phyloP scores from a whole-genome alignment of 106 monocot genomes.

The Alisma plantagoaquatica region DNA sequence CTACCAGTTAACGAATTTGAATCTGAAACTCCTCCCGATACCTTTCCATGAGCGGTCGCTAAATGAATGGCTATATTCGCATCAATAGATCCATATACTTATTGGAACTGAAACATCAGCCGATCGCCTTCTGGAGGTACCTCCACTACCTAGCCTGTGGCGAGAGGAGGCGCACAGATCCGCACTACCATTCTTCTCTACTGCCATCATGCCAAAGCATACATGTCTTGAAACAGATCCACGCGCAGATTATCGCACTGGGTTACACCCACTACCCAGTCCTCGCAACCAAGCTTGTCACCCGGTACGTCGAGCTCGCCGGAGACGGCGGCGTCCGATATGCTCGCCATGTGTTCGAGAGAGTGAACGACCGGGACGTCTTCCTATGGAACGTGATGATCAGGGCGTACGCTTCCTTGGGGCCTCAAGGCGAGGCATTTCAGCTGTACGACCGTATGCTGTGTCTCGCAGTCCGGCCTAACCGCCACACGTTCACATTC shows the following conservation, averaged over 20 bases:
- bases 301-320: constrained; percentile 13
- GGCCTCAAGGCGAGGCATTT: constrained; percentile 12
- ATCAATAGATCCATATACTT: no score
- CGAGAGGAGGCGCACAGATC: no score
- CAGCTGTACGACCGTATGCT: constrained; percentile 13
- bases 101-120: no score
- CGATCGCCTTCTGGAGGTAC: no score
- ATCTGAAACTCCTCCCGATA: no score
- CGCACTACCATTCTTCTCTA: constrained; percentile 10
- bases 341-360: constrained; percentile 37
- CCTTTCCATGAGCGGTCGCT: no score
- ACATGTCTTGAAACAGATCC: constrained; percentile 20
- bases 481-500: constrained; percentile 46
- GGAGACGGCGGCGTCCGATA: neutral
- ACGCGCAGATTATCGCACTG: constrained; percentile 21
- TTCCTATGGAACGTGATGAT: constrained; percentile 46
- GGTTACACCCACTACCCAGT: constrained; percentile 20
- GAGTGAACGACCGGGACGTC: constrained; percentile 17
- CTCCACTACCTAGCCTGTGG: no score
- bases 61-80: no score
- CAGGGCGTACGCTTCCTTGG: constrained; percentile 14
- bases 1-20: no score
- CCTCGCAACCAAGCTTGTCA: constrained; percentile 34
- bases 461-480: constrained; percentile 3
- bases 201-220: constrained; percentile 11